Conservation (phyloP, 2,329 filamentous ascomycete genomes). For the Geosmithia putterillii region DNA sequence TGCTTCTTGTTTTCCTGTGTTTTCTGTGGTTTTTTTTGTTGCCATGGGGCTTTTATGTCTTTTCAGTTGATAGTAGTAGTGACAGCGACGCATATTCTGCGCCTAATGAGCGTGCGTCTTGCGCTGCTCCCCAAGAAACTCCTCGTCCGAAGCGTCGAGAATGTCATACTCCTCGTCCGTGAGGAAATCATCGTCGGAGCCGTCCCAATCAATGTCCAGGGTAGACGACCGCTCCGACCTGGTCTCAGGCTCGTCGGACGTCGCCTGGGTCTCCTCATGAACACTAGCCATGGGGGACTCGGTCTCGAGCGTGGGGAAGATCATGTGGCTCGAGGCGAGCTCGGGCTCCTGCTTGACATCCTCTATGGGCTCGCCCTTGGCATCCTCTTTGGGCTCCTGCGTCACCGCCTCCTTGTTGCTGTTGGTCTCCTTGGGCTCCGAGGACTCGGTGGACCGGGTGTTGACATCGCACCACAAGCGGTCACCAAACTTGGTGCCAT, state of each 20-base stretch:
- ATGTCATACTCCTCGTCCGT: conserved; percentile 99
- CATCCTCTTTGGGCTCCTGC: conserved; percentile 11
- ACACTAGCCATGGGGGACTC: conserved; percentile 76
- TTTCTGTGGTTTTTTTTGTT: not conserved
- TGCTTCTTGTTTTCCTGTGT: not conserved
- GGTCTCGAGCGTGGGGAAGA: conserved; percentile 93
- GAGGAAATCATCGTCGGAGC: conserved; percentile 65
- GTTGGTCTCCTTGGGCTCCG: conserved; percentile 5
- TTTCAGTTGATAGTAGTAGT: not conserved
- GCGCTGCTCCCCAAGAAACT: conserved; percentile 44
- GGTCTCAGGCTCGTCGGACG: conserved; percentile 31
- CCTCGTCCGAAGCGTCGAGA: conserved; percentile 86
- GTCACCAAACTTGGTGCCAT: conserved; percentile 78
- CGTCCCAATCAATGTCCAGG: conserved; percentile 48
- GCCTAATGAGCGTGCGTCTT: not conserved
- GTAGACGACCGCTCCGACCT: conserved; percentile 39
- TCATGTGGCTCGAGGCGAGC: conserved; percentile 55
- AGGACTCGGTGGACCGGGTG: conserved; percentile 32
- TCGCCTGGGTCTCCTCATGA: conserved; percentile 40
- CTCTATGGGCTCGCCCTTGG: no score
- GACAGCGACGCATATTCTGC: not conserved
- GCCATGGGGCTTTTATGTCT: not conserved
- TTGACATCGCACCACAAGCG: conserved; percentile 89
- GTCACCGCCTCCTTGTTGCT: conserved; percentile 13
- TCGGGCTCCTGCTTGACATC: conserved; percentile 7